Evolutionary conservation across 2,329 filamentous ascomycete genomes (phyloP).

Genomic region (Epichloe aotearoae): DNA sequence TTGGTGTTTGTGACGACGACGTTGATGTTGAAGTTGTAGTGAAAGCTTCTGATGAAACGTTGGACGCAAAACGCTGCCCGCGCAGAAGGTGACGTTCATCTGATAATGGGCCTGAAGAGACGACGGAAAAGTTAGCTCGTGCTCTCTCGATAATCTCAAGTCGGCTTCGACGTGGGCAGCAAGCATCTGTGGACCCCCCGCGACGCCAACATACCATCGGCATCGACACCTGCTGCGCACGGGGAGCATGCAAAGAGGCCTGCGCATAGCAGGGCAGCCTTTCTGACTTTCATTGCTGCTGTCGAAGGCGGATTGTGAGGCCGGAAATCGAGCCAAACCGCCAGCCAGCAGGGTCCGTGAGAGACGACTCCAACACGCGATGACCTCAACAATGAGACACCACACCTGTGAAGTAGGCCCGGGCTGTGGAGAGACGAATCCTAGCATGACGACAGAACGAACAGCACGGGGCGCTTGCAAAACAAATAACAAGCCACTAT

Average conservation of each 20-base stretch:
- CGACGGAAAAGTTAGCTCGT: not conserved
- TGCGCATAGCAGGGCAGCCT: slow-evolving; percentile 8
- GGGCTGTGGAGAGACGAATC: not conserved
- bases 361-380: not conserved
- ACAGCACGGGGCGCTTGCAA: too few relatives aligned
- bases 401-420: not conserved
- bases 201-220: slow-evolving; percentile 1
- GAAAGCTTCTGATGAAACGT: not conserved
- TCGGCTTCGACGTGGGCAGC: not conserved
- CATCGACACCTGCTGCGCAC: slow-evolving; percentile 10
- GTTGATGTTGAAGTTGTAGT: not conserved
- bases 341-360: not conserved
- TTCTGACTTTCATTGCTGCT: slow-evolving; percentile 9
- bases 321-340: not conserved
- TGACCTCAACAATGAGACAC: slow-evolving; percentile 1
- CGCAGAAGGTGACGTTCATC: not conserved
- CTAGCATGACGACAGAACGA: not conserved
- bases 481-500: too few relatives aligned
- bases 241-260: slow-evolving; percentile 6
- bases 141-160: not conserved
- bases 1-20: not conserved
- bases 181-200: not conserved
- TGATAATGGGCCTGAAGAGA: not conserved
- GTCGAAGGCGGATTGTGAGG: not conserved
- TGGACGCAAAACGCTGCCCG: not conserved